Conservation (phyloP, 345 rosid species). For the Eucalyptus guilfoylei region DNA sequence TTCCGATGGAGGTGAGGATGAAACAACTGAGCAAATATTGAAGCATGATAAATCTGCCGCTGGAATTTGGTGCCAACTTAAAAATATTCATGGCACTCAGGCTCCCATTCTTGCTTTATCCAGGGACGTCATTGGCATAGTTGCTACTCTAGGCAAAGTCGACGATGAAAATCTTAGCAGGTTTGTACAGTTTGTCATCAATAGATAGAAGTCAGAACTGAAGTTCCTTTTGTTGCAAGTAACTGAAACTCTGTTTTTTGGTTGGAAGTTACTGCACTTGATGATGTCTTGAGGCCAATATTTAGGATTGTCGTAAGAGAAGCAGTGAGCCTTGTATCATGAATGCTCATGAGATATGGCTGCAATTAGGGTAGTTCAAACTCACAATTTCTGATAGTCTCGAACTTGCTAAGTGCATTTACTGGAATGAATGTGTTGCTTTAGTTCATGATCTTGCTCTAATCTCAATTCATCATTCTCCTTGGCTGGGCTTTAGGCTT, state of each 20-base stretch:
- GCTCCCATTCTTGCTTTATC: conserved; percentile 22
- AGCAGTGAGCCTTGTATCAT: neutral
- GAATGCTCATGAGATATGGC: neutral
- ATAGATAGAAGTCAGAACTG: neutral
- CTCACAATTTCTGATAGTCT: neutral
- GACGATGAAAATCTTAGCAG: conserved; percentile 66
- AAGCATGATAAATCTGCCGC: conserved; percentile 57
- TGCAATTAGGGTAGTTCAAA: neutral
- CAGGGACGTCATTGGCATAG: conserved; percentile 63
- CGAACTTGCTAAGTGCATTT: neutral
- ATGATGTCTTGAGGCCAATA: neutral
- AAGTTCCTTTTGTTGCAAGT: neutral
- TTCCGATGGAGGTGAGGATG: conserved; percentile 39
- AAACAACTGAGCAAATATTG: conserved; percentile 40
- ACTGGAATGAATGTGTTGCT: neutral
- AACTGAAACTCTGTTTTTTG: neutral
- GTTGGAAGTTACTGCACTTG: neutral
- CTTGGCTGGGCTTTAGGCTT: conserved; percentile 30
- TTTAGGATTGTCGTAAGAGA: neutral
- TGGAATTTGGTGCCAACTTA: conserved; percentile 45
- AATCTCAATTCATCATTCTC: neutral
- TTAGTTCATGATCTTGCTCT: neutral
- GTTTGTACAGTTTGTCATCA: conserved; percentile 22
- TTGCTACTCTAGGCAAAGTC: conserved; percentile 75
- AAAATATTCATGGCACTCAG: conserved; percentile 20